Evolutionary conservation across 2,329 filamentous ascomycete genomes (phyloP).

Genomic region (Colletotrichum musicola): DNA sequence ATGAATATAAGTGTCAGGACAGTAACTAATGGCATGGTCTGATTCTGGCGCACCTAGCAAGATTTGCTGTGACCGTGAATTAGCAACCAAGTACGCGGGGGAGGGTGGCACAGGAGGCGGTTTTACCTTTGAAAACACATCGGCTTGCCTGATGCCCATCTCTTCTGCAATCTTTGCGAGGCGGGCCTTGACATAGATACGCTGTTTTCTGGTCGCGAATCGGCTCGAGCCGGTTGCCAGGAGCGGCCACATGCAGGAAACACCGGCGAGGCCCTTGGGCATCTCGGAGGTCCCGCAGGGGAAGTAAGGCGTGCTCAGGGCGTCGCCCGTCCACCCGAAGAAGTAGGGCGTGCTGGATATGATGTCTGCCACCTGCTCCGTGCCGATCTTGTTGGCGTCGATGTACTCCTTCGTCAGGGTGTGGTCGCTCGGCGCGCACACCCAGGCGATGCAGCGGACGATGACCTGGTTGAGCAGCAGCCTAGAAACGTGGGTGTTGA

Average conservation of each 20-base stretch:
- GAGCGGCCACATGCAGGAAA: slow-evolving; percentile 43
- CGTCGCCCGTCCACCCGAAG: slow-evolving; percentile 42
- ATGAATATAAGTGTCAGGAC: slow-evolving; percentile 31
- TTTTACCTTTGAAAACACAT: slow-evolving; percentile 42
- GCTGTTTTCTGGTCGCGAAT: slow-evolving; percentile 40
- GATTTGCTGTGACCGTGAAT: slow-evolving; percentile 28
- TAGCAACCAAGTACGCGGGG: background rate
- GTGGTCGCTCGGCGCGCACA: slow-evolving; percentile 42
- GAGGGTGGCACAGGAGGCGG: background rate
- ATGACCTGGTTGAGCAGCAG: slow-evolving; percentile 42
- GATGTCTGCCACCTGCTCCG: slow-evolving; percentile 41
- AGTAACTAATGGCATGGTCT: slow-evolving; percentile 32
- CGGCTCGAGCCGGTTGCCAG: slow-evolving; percentile 42
- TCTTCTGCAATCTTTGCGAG: slow-evolving; percentile 40
- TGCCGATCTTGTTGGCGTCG: slow-evolving; percentile 40
- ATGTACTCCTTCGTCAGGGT: slow-evolving; percentile 41
- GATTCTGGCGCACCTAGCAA: slow-evolving; percentile 19
- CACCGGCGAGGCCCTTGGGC: slow-evolving; percentile 42
- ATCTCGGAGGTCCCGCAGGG: slow-evolving; percentile 43
- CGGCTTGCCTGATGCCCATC: slow-evolving; percentile 44
- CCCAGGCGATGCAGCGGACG: slow-evolving; percentile 42
- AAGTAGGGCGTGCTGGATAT: slow-evolving; percentile 43
- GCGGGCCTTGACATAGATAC: slow-evolving; percentile 40
- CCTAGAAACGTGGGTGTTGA: slow-evolving; percentile 43
- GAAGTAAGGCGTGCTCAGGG: slow-evolving; percentile 42